Evolutionary conservation across 1,284 basidiomycete genomes (phyloP), one percentile per base, ranked within the genome.

Genomic region (Ganoderma leucocontextum): DNA sequence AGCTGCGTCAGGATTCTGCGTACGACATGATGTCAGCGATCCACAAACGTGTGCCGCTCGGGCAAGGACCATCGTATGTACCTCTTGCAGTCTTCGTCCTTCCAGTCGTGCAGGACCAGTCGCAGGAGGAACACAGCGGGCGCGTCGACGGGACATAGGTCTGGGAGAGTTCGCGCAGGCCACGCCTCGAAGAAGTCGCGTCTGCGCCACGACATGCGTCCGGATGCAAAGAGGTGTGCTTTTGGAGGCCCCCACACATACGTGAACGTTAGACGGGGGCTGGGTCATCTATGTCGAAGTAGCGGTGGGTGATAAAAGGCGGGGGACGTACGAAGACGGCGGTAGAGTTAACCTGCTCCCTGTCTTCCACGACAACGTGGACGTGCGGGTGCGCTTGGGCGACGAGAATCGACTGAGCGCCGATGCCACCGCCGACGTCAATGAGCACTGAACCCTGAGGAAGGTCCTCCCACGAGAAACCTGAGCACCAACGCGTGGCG

Each of bases 361-460:
- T 82, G 76, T 93, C 92, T 73, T 93, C 91, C 22, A 93, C 83
- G 25, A 92, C 78, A 72, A 92, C 91, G 63, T 82, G 83, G 55
- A 91, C 72, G 9, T 82, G 81, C 8, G 82, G 77, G 66, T 88
- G 88, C 4, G 85, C 82, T 47, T 85, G 83, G 22, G 88, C 89
- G 36, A 93, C 84, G 59, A 87, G 70, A 84, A 93, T 87, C 29
- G 84, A 87, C 1, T 88, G 88, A 15, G 88, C 89, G 10, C 92
- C 92, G 60, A 92, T 90, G 1, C 92, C 91, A 6, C 91, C 91
- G 0, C 91, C 92, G 5, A 93, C 91, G 72, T 93, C 91, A 7
- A 93, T 87, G 29, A 93, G 79, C 7, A 86, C 78, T 49, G 73
- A 42, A 13, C 85, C 84, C 33, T 75, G 78, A 2, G 85, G 83